phyloP scores from a whole-genome alignment of 1,139 yeast species.

The Yamadazyma spencermartinsiae region DNA sequence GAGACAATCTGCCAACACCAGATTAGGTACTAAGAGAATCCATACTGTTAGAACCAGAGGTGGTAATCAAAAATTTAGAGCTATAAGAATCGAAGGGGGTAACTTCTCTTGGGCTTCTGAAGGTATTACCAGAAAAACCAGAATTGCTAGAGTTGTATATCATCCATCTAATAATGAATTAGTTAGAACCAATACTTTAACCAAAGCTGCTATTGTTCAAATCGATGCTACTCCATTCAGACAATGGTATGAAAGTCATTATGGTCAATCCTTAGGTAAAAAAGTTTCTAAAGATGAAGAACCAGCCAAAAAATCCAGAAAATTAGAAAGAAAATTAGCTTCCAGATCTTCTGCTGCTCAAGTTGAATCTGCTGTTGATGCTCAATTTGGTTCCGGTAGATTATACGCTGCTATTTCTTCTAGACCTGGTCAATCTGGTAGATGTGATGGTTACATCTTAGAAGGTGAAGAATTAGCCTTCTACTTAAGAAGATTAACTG shows the following conservation, averaged over 20 bases:
- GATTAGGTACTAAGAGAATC: slow-evolving; percentile 98
- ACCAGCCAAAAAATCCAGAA: slow-evolving; percentile 68
- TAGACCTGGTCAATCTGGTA: slow-evolving; percentile 99
- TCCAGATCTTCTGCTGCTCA: slow-evolving; percentile 82
- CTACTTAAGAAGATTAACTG: slow-evolving; percentile 99
- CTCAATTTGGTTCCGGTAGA: slow-evolving; percentile 98
- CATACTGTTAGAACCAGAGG: slow-evolving; percentile 99
- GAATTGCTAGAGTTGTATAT: slow-evolving; percentile 96
- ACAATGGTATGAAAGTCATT: slow-evolving; percentile 99
- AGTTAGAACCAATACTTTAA: slow-evolving; percentile 99
- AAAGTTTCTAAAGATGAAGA: slow-evolving; percentile 48
- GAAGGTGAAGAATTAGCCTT: slow-evolving; percentile 99
- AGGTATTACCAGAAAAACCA: slow-evolving; percentile 98
- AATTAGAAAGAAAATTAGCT: slow-evolving; percentile 88
- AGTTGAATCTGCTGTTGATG: slow-evolving; percentile 87
- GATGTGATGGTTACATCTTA: slow-evolving; percentile 99
- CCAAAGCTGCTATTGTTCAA: slow-evolving; percentile 98
- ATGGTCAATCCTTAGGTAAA: slow-evolving; percentile 94
- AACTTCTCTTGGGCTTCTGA: slow-evolving; percentile 99
- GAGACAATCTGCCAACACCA: slow-evolving; percentile 99
- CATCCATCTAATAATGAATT: slow-evolving; percentile 99
- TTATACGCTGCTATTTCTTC: slow-evolving; percentile 98
- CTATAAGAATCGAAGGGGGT: slow-evolving; percentile 98
- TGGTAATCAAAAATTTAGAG: slow-evolving; percentile 99
- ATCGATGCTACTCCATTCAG: slow-evolving; percentile 99